A percentile compares a stretch with the other conserved stretches of the same genome.
Evolutionary conservation across 2,329 filamentous ascomycete species (phyloP).

Genomic region (Fusarium graminum): DNA sequence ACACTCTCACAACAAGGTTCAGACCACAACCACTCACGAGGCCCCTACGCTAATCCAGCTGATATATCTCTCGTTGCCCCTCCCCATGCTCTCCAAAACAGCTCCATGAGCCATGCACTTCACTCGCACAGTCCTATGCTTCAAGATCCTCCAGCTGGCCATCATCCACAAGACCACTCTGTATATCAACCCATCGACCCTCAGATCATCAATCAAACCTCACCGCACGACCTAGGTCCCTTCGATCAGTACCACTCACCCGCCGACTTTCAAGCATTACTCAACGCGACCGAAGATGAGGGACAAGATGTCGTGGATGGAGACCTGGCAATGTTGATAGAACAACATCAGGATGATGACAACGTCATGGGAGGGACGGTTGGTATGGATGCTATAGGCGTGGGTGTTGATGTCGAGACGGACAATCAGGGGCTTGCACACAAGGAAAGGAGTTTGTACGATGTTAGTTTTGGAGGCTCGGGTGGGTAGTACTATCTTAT

Average conservation of each 20-base stretch:
- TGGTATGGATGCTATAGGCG: conserved; percentile 40
- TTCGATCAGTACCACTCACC: conserved; percentile 60
- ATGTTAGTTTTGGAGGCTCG: conserved; percentile 48
- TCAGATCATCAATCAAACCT: conserved; percentile 64
- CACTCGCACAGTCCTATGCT: conserved; percentile 50
- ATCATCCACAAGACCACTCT: conserved; percentile 43
- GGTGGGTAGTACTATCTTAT: conserved; percentile 27
- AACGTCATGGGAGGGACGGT: conserved; percentile 40
- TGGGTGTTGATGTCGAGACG: conserved; percentile 16
- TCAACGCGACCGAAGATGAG: conserved; percentile 62
- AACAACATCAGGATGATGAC: conserved; percentile 61
- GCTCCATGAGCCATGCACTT: conserved; percentile 45
- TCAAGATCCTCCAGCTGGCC: conserved; percentile 50
- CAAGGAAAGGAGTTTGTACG: conserved; percentile 49
- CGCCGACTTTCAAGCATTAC: conserved; percentile 66
- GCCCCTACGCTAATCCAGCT: conserved; percentile 62
- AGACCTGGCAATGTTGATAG: conserved; percentile 66
- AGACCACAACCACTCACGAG: conserved; percentile 48
- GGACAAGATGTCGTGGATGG: conserved; percentile 59
- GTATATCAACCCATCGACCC: conserved; percentile 70
- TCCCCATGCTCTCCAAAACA: conserved; percentile 55
- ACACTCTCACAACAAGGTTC: conserved; percentile 47
- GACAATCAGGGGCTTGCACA: conserved; percentile 36
- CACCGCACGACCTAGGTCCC: conserved; percentile 50
- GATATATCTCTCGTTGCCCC: conserved; percentile 61